Percentiles rank a stretch among this genome's conserved stretches.
These are phyloP conservation scores for Jackrogersella minutella DNA, from an alignment of 495 filamentous ascomycete genomes.

Conservation along the genomic window DNA sequence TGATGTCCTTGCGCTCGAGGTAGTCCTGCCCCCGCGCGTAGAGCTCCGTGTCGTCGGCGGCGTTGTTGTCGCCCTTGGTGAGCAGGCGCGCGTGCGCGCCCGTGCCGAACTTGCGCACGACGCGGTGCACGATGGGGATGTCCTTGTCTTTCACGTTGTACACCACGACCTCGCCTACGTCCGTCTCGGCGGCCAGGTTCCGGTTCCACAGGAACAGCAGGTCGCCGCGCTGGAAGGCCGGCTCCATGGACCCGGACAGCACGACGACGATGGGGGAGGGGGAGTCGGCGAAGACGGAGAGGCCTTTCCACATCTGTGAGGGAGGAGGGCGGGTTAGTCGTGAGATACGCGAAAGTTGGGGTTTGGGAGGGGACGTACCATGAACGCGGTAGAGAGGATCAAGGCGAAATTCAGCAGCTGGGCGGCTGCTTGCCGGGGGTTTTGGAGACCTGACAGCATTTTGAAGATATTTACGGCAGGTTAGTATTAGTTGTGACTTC, in stretches of 20 bases:
- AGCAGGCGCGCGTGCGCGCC: constrained; percentile 67
- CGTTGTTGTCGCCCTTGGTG: constrained; percentile 99
- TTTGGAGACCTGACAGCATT: constrained; percentile 78
- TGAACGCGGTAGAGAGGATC: constrained; percentile 93
- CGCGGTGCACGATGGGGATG: constrained; percentile 92
- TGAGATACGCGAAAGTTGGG: not conserved
- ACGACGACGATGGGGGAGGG: constrained; percentile 96
- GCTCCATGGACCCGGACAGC: constrained; percentile 94
- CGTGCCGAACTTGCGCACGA: constrained; percentile 75
- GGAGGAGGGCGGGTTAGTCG: constrained; percentile 1
- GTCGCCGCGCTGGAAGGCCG: constrained; percentile 95
- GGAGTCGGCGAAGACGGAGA: constrained; percentile 84
- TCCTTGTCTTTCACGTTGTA: constrained; percentile 93
- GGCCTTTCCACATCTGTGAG: constrained; percentile 84
- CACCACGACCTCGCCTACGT: constrained; percentile 89
- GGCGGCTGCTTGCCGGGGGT: constrained; percentile 83
- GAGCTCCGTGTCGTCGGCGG: constrained; percentile 91
- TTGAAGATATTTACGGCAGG: not conserved
- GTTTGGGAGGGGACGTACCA: constrained; percentile 57
- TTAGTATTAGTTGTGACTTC: too few relatives aligned
- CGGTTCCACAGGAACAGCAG: constrained; percentile 95
- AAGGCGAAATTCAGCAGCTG: constrained; percentile 96
- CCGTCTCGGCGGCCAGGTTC: constrained; percentile 68
- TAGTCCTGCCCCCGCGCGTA: constrained; percentile 87
- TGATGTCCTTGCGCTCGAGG: constrained; percentile 86